Evolutionary conservation across 352 stramenopile species (phyloP).

Genomic region (Chrysophaeum taylorii): DNA sequence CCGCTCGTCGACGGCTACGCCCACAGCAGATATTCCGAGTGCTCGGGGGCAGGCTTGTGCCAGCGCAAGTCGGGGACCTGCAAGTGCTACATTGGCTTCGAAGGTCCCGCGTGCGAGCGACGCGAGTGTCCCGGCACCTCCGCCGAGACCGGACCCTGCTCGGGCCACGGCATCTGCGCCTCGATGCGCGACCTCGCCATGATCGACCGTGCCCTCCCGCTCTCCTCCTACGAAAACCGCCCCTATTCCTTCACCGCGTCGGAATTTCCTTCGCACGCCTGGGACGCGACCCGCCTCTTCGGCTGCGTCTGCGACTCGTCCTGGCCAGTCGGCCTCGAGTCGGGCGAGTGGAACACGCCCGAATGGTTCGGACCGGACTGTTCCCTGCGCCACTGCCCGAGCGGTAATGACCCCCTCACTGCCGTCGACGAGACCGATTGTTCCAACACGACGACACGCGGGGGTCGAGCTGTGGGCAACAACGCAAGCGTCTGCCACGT

Average conservation of each 20-base stretch:
- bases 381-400: slow-evolving; percentile 46
- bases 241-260: not conserved
- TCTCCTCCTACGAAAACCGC: slow-evolving; percentile 35
- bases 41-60: slow-evolving; percentile 38
- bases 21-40: slow-evolving; percentile 36
- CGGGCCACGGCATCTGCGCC: slow-evolving; percentile 30
- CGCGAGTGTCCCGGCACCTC: slow-evolving; percentile 67
- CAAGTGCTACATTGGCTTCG: slow-evolving; percentile 66
- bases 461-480: slow-evolving; percentile 37
- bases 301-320: slow-evolving; percentile 57
- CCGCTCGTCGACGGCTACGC: slow-evolving; percentile 30
- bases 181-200: slow-evolving; percentile 62
- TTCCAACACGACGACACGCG: slow-evolving; percentile 28
- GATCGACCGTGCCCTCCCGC: slow-evolving; percentile 45
- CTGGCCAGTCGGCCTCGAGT: slow-evolving; percentile 48
- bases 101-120: slow-evolving; percentile 74
- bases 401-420: slow-evolving; percentile 69
- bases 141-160: slow-evolving; percentile 46
- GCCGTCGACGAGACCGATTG: slow-evolving; percentile 68
- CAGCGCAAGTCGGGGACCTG: slow-evolving; percentile 64
- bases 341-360: slow-evolving; percentile 55
- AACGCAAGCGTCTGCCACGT: slow-evolving; percentile 71
- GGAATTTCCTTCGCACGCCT: slow-evolving; percentile 28
- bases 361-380: slow-evolving; percentile 74
- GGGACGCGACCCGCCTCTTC: slow-evolving; percentile 74